Evolutionary conservation across 1,284 basidiomycete species (phyloP).

Genomic region (Heliocybe sulcata): DNA sequence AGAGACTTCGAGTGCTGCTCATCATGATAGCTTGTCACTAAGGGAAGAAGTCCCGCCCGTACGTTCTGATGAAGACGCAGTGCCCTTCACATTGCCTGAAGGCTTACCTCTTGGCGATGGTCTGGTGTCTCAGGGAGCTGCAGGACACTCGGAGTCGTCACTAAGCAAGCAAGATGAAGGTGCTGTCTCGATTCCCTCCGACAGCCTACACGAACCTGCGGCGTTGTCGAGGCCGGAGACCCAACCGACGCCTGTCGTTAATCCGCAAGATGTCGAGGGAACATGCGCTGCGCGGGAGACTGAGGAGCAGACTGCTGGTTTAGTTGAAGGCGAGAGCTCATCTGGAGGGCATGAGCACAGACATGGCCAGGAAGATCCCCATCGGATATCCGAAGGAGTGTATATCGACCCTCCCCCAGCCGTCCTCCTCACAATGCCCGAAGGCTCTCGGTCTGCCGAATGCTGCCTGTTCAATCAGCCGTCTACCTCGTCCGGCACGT

Average conservation of each 20-base stretch:
- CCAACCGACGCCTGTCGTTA: neutral
- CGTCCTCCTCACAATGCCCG: neutral
- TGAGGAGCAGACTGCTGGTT: neutral
- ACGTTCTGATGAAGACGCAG: too few relatives aligned
- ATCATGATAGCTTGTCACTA: too few relatives aligned
- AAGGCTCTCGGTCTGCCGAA: neutral
- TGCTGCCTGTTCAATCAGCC: conserved; percentile 2
- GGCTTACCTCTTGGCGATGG: too few relatives aligned
- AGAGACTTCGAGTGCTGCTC: too few relatives aligned
- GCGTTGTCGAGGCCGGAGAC: neutral
- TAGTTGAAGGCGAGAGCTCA: neutral
- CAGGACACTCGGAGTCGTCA: too few relatives aligned
- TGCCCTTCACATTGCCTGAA: too few relatives aligned
- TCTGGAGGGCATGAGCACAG: neutral
- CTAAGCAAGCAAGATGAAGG: neutral
- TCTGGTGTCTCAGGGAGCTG: too few relatives aligned
- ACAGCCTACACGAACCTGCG: neutral
- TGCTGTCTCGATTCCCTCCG: neutral
- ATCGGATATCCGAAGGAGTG: conserved; percentile 3
- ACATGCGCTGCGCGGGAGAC: neutral
- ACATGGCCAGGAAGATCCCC: neutral
- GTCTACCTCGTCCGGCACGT: neutral
- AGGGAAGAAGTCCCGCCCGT: too few relatives aligned
- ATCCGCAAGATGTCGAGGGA: neutral
- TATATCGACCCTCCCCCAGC: conserved; percentile 2